These are phyloP conservation scores for Hyaloscypha variabilis DNA, from an alignment of 495 filamentous ascomycete species.

Conservation along the genomic window DNA sequence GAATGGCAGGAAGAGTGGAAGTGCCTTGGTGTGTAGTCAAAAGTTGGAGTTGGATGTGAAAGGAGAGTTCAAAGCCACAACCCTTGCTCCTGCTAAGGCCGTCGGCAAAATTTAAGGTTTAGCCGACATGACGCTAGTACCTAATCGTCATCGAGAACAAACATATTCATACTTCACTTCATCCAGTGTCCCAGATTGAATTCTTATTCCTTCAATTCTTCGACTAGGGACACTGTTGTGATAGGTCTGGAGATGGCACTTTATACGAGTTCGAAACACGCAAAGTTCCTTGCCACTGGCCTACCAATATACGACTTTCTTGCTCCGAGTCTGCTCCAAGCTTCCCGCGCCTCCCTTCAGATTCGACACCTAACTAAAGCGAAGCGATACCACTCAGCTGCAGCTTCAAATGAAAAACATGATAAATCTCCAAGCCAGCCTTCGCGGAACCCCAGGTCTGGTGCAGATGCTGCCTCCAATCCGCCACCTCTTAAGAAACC, in stretches of 20 bases:
- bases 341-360: constrained; percentile 8
- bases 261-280: constrained; percentile 8
- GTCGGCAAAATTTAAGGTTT: no score
- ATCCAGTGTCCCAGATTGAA: not conserved
- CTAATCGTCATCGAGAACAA: not conserved
- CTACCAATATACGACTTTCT: constrained; percentile 33
- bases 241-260: constrained; percentile 18
- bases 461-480: constrained; percentile 11
- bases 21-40: not conserved
- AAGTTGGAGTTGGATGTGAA: not conserved
- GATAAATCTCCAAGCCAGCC: constrained; percentile 12
- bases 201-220: not conserved
- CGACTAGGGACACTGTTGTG: no score
- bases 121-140: not conserved
- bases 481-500: constrained; percentile 45
- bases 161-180: not conserved
- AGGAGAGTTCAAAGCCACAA: constrained; percentile 4
- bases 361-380: constrained; percentile 21
- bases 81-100: no score
- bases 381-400: not conserved
- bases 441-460: constrained; percentile 15
- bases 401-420: not conserved
- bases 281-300: constrained; percentile 11
- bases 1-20: not conserved
- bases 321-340: constrained; percentile 29